phyloP scores from a whole-genome alignment of 1,139 yeast species.

The Pneumocystis jirovecii region DNA sequence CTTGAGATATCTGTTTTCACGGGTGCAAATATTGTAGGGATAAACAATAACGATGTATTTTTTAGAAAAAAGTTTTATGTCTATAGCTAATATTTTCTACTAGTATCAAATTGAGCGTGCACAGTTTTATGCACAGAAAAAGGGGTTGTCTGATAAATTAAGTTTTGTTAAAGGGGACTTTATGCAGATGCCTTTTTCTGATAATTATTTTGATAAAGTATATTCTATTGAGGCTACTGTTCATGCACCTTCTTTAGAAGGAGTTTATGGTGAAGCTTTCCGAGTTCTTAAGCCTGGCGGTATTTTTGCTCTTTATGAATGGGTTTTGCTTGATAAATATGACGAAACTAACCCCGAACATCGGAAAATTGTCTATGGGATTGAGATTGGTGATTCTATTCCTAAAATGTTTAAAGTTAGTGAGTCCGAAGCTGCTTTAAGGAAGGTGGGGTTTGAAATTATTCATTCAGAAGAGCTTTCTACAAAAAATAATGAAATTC shows the following conservation, averaged over 20 bases:
- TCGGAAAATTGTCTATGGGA: conserved; percentile 90
- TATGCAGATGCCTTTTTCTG: conserved; percentile 96
- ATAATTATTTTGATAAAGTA: conserved; percentile 83
- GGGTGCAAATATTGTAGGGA: conserved; percentile 71
- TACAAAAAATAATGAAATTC: conserved; percentile 55
- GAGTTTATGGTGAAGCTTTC: conserved; percentile 89
- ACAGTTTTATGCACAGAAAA: conserved; percentile 55
- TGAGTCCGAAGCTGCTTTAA: conserved; percentile 78
- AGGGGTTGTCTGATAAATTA: conserved; percentile 55
- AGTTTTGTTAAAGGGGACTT: conserved; percentile 92
- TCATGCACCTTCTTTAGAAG: conserved; percentile 93
- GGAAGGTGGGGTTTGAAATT: conserved; percentile 76
- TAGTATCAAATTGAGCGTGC: conserved; percentile 68
- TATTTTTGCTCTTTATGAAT: conserved; percentile 90
- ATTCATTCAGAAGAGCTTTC: conserved; percentile 70
- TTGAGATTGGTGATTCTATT: conserved; percentile 96
- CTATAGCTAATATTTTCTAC: background rate
- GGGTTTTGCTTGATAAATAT: conserved; percentile 94
- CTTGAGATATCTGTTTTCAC: conserved; percentile 90
- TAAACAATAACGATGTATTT: conserved; percentile 85
- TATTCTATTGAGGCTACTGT: conserved; percentile 98
- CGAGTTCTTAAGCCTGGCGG: conserved; percentile 97
- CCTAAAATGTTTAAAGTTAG: conserved; percentile 85
- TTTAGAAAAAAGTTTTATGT: background rate
- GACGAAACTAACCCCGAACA: conserved; percentile 80